Percentiles rank a stretch among this genome's conserved stretches.
These are phyloP conservation scores for Coniochaeta hoffmannii DNA, from an alignment of 2,329 filamentous ascomycete species.

Conservation along the genomic window DNA sequence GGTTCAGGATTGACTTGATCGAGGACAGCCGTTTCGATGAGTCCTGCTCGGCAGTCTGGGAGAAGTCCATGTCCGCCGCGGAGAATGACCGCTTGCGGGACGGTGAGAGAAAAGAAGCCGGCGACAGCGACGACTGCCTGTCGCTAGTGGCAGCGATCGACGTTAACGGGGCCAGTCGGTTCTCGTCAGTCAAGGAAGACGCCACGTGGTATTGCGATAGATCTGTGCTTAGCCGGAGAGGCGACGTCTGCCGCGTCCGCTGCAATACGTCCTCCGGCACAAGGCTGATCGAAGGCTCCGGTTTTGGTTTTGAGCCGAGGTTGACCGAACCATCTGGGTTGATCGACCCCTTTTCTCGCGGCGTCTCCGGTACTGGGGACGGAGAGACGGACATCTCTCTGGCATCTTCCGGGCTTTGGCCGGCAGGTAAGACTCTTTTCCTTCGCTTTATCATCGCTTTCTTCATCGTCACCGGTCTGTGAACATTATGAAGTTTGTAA, in stretches of 20 bases:
- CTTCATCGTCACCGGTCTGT: slow-evolving; percentile 96
- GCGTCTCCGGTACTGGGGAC: slow-evolving; percentile 22
- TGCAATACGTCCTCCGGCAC: slow-evolving; percentile 37
- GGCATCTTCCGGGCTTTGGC: slow-evolving; percentile 23
- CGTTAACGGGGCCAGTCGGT: slow-evolving; percentile 49
- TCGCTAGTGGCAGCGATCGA: slow-evolving; percentile 38
- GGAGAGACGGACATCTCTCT: slow-evolving; percentile 42
- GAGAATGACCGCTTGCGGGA: slow-evolving; percentile 64
- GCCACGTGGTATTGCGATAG: slow-evolving; percentile 46
- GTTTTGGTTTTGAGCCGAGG: slow-evolving; percentile 46
- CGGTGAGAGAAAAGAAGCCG: slow-evolving; percentile 51
- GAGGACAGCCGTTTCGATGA: slow-evolving; percentile 59
- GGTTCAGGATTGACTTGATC: slow-evolving; percentile 70
- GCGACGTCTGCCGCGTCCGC: slow-evolving; percentile 35
- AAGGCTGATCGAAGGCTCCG: slow-evolving; percentile 36
- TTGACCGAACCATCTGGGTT: slow-evolving; percentile 61
- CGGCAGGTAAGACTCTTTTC: slow-evolving; percentile 75
- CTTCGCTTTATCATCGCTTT: slow-evolving; percentile 94
- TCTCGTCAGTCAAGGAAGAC: slow-evolving; percentile 44
- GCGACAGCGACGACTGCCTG: slow-evolving; percentile 50
- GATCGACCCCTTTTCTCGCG: slow-evolving; percentile 43
- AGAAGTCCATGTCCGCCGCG: slow-evolving; percentile 42
- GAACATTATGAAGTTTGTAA: slow-evolving; percentile 90
- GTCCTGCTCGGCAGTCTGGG: slow-evolving; percentile 28
- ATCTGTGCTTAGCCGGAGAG: slow-evolving; percentile 33